Evolutionary conservation across 352 stramenopile species (phyloP).

Genomic region (Phytopythium delawarense): DNA sequence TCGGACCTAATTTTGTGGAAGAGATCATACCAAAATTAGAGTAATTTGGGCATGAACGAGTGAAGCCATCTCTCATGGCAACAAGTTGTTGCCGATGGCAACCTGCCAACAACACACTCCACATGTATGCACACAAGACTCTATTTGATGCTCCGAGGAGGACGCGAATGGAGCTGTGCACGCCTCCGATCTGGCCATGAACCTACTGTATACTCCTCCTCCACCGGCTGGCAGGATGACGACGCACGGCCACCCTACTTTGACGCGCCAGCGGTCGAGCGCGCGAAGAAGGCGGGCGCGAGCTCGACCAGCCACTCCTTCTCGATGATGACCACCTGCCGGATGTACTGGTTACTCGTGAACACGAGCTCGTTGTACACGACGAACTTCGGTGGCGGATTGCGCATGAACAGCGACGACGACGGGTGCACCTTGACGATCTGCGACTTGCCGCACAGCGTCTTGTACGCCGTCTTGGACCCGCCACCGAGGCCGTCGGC

Average conservation of each 20-base stretch:
- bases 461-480: constrained; percentile 85
- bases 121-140: no score
- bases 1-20: not conserved
- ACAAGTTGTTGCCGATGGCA: not conserved
- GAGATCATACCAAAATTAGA: not conserved
- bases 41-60: not conserved
- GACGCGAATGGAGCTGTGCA: no score
- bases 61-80: constrained; percentile 1
- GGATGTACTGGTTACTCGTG: constrained; percentile 91
- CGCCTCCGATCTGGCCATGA: no score
- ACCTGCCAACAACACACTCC: no score
- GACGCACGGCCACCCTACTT: not conserved
- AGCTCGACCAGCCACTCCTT: constrained; percentile 87
- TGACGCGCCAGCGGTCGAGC: constrained; percentile 13
- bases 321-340: constrained; percentile 83
- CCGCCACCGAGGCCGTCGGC: constrained; percentile 47
- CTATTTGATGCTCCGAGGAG: no score
- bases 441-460: constrained; percentile 76
- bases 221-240: no score
- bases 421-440: constrained; percentile 88
- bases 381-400: constrained; percentile 81
- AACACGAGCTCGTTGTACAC: constrained; percentile 90
- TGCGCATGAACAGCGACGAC: constrained; percentile 86
- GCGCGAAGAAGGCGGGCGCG: constrained; percentile 80
- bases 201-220: no score